Conservation (phyloP, 148 eudicot species). For the Rhododendron molle region DNA sequence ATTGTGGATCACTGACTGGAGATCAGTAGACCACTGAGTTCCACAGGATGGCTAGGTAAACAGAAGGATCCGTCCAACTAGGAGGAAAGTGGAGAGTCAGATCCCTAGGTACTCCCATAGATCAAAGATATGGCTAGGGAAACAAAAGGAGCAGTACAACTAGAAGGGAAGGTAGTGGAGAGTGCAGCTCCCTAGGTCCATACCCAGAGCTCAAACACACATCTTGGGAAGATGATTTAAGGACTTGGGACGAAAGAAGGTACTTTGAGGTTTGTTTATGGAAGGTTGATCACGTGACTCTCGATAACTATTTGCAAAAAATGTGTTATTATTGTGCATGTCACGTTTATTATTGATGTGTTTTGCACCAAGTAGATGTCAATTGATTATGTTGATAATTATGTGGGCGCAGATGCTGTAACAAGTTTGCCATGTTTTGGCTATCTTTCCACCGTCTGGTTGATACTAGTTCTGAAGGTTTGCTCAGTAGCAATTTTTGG, state of each 20-base stretch:
- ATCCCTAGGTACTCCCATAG: not conserved
- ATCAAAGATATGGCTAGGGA: not conserved
- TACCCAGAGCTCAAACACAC: not conserved
- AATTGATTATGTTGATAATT: not conserved
- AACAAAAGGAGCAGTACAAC: not conserved
- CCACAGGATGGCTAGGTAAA: not conserved
- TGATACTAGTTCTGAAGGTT: not conserved
- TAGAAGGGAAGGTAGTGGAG: not conserved
- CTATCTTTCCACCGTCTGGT: too few species aligned
- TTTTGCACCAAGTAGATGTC: not conserved
- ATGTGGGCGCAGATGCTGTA: not conserved
- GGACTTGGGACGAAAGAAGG: not conserved
- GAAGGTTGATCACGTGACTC: not conserved
- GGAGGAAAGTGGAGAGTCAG: not conserved
- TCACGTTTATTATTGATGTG: not conserved
- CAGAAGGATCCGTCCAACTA: not conserved
- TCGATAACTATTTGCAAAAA: not conserved
- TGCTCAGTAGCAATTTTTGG: not conserved
- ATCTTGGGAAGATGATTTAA: not conserved
- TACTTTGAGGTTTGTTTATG: not conserved
- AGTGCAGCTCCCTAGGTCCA: not conserved
- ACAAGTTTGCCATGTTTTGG: too few species aligned
- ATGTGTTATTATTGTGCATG: not conserved
- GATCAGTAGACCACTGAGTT: not conserved
- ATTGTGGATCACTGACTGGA: not conserved